Base-by-base conservation (phyloP, 2,329 filamentous ascomycete genomes). In the Aschersonia sp. region DNA sequence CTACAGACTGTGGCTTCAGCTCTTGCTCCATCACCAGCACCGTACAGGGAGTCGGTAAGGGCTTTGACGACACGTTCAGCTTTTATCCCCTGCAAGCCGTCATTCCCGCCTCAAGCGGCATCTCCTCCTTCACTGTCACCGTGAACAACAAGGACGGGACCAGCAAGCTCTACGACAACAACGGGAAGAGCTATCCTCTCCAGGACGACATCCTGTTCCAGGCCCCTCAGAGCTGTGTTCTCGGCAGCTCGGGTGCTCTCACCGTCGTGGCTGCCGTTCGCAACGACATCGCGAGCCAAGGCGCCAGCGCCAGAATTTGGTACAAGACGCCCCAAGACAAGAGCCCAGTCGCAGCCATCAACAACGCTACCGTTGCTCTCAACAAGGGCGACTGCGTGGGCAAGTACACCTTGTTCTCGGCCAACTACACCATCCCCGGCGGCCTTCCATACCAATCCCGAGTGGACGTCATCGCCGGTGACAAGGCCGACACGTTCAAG, bases 41-140 rank as follows among this genome's bases (percentile, higher is more conserved):
- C 4, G 52, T 68, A n/a, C 66, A 68, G 43, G 77, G 75, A 3
- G 64, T 68, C 30, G 69, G 70, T 4, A 62, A 64, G 42, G 78
- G 78, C 2, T 77, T 82, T 47, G 78, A 82, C 56, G 77, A 82
- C 50, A 73, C 63, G 6, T 82, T 82, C 57, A 65, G 67, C 47
- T 77, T 77, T 60, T 74, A 67, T 53, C 71, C 68, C n/a, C 61
- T 74, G 40, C 54, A 61, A n/a, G 54, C 58, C 31, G 62, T 74
- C 48, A 72, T 89, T 55, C 59, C 75, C 51, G 66, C 77, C 53
- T 63, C 75, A 50, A 66, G 74, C 49, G 70, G 83, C 52, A 76
- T 86, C 62, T 73, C 82, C 41, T 72, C 81, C 53, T 76, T 84
- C 65, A 69, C 68, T 51, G 58, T 80, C 56, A 61, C 73, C 2